Conservation (phyloP, 2,329 filamentous ascomycete species). For the Clonostachys byssicola region DNA sequence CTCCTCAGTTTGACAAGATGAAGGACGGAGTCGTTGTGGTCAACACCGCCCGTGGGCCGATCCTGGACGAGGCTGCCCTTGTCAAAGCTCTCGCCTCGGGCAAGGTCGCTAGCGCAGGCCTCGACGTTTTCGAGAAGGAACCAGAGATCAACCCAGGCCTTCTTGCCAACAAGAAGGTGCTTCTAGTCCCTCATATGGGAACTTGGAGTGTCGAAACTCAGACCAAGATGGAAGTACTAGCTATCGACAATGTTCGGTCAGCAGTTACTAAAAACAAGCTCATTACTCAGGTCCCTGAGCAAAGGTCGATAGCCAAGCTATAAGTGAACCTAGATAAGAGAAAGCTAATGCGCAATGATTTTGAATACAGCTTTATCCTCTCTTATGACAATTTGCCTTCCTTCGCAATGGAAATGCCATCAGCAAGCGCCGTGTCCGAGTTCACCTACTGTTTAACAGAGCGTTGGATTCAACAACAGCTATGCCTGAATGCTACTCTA, state of each 20-base stretch:
- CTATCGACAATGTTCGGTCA: conserved; percentile 63
- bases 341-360: too few relatives aligned
- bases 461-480: too few relatives aligned
- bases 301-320: conserved; percentile 25
- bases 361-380: too few relatives aligned
- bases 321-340: too few relatives aligned
- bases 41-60: conserved; percentile 78
- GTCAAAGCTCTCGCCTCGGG: conserved; percentile 68
- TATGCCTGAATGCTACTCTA: too few relatives aligned
- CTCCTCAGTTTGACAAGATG: conserved; percentile 68
- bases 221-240: conserved; percentile 70
- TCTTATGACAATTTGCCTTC: too few relatives aligned
- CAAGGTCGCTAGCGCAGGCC: conserved; percentile 64
- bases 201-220: conserved; percentile 70
- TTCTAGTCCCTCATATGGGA: conserved; percentile 82
- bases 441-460: too few relatives aligned
- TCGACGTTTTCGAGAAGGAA: conserved; percentile 83
- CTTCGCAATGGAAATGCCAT: too few relatives aligned
- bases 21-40: conserved; percentile 73
- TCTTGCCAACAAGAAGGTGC: conserved; percentile 63
- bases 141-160: conserved; percentile 72
- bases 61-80: conserved; percentile 78
- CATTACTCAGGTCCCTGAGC: conserved; percentile 70
- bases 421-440: too few relatives aligned
- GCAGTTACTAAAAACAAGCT: conserved; percentile 60